These are phyloP conservation scores for Amphichorda felina DNA, from an alignment of 2,329 filamentous ascomycete genomes.

Conservation along the genomic window DNA sequence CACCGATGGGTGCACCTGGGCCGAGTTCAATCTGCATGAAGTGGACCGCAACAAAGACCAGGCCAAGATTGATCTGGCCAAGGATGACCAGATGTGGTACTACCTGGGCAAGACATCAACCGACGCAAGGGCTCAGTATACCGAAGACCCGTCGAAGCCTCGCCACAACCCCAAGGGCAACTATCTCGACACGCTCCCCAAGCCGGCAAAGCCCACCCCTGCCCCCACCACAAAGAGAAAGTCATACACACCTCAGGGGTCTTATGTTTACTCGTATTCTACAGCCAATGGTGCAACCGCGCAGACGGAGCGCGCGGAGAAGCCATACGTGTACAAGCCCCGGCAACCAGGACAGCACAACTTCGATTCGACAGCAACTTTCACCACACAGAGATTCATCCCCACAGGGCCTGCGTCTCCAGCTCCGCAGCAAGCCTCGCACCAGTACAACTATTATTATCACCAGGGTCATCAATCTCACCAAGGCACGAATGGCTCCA, in stretches of 20 bases:
- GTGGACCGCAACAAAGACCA: conserved; percentile 42
- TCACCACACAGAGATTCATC: conserved; percentile 6
- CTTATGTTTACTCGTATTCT: conserved; percentile 4
- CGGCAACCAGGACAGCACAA: conserved; percentile 12
- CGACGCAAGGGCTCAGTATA: conserved; percentile 84
- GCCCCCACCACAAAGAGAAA: neutral
- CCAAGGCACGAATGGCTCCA: conserved; percentile 5
- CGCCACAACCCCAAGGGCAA: conserved; percentile 57
- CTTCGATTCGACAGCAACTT: conserved; percentile 1
- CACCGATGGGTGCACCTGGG: conserved; percentile 58
- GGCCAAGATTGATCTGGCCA: conserved; percentile 58
- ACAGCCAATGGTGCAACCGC: conserved; percentile 2
- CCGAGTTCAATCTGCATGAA: conserved; percentile 63
- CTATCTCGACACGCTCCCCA: conserved; percentile 59
- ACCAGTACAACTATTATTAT: conserved; percentile 10
- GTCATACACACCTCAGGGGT: neutral
- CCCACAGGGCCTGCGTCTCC: conserved; percentile 5
- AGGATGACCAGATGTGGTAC: conserved; percentile 71
- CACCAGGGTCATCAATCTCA: conserved; percentile 6
- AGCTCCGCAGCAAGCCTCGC: neutral
- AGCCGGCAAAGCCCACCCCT: conserved; percentile 28
- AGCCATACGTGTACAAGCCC: conserved; percentile 43
- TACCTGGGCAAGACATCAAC: conserved; percentile 82
- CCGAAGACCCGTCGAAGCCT: conserved; percentile 54
- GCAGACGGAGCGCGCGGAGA: conserved; percentile 19